Base-by-base conservation (phyloP, 2,329 filamentous ascomycete species). In the Annulohypoxylon truncatum region DNA sequence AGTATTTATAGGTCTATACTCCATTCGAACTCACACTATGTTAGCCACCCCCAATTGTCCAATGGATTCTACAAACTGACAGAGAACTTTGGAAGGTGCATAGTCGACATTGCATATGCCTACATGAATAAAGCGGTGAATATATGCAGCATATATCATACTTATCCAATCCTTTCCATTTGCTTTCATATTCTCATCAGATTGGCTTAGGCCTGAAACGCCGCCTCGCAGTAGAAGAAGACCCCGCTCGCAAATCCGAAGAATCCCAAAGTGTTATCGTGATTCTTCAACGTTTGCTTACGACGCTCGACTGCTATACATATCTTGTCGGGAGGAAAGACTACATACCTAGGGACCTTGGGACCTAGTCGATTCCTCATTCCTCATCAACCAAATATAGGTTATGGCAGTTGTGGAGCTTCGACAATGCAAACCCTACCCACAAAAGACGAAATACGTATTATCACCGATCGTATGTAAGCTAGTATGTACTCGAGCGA, bases 41-140 rank as follows among this genome's bases (percentile, higher is more conserved):
- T 29, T 28, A n/a, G 20, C 28, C 33, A 28, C 44, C 48, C 47
- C 46, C 53, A 63, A 62, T 66, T 33, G 54, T 29, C 59, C 59
- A 61, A 56, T 62, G 47, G 48, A 57, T 13, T 54, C 20, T 22
- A 31, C n/a, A 57, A 26, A n/a, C n/a, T n/a, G n/a, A n/a, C n/a
- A n/a, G n/a, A 52, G 35, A 50, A 28, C n/a, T 38, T 38, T 38
- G 22, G 33, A 15, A 31, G 22, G 42, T 50, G 61, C 50, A 60
- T 54, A 54, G 29, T 46, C 28, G 29, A 44, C 18, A 53, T 26
- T 40, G 40, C 28, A 58, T 55, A 54, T 56, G 26, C 42, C 54
- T 67, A 51, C 63, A 58, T 51, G 54, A 66, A 66, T 68, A 47
- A 40, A 63, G 66, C 66, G 66, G 67, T 69, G 64, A 64, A 68